Conservation (phyloP, 371 early-diverging fungal genomes). For the Circinella umbellata region DNA sequence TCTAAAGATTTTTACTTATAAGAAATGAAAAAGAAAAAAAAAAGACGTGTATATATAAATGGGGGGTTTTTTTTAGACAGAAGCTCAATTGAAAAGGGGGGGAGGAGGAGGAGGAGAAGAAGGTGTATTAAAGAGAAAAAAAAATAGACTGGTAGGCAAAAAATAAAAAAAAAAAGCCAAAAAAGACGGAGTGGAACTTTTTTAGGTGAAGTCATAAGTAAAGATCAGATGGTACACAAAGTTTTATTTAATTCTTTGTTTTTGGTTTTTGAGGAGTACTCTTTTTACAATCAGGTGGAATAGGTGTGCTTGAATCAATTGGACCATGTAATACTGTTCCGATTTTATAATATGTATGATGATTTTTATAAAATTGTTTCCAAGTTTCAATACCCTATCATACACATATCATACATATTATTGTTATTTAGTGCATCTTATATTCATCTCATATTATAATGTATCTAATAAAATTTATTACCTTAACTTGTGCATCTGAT, state of each 20-base stretch:
- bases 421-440: too few relatives aligned
- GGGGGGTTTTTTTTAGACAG: constrained; percentile 1
- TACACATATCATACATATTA: background rate
- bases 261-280: constrained; percentile 41
- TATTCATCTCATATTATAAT: too few relatives aligned
- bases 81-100: constrained; percentile 4
- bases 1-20: background rate
- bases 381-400: constrained; percentile 78
- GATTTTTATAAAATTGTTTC: constrained; percentile 86
- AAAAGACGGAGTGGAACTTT: too few relatives aligned
- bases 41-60: too few relatives aligned
- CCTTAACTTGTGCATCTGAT: constrained; percentile 69
- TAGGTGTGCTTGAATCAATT: constrained; percentile 79
- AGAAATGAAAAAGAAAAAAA: background rate
- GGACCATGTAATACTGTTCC: constrained; percentile 82
- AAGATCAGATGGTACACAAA: background rate
- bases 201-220: background rate
- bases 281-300: constrained; percentile 65
- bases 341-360: constrained; percentile 84
- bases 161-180: background rate
- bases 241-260: background rate
- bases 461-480: too few relatives aligned
- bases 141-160: background rate
- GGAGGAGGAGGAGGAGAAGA: too few relatives aligned
- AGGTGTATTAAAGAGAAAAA: background rate